Evolutionary conservation across 2,329 filamentous ascomycete species (phyloP).

Genomic region (Cladophialophora psammophila): DNA sequence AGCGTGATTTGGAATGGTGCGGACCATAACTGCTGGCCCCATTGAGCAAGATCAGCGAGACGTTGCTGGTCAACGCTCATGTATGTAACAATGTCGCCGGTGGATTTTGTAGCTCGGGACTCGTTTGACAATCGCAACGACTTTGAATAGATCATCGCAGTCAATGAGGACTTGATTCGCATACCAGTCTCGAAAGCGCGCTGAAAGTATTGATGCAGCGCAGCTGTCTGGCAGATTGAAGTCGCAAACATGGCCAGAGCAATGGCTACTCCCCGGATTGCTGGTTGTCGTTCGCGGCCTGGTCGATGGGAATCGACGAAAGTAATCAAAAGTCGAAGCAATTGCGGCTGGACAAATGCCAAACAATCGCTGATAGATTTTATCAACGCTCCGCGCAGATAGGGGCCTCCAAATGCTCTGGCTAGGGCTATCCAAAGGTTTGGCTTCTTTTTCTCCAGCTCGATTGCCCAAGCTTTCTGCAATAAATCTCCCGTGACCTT

Average conservation of each 20-base stretch:
- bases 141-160: constrained; percentile 91
- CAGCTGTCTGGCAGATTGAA: constrained; percentile 84
- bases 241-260: constrained; percentile 90
- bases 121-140: constrained; percentile 90
- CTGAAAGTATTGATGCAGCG: constrained; percentile 98
- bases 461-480: constrained; percentile 75
- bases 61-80: constrained; percentile 99
- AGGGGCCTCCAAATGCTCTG: constrained; percentile 83
- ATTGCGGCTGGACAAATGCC: constrained; percentile 88
- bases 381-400: constrained; percentile 80
- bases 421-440: constrained; percentile 88
- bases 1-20: constrained; percentile 95
- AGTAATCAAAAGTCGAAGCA: constrained; percentile 80
- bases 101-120: constrained; percentile 85
- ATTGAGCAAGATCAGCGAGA: constrained; percentile 92
- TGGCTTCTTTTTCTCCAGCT: constrained; percentile 76
- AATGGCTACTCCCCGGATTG: constrained; percentile 84
- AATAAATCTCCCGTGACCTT: constrained; percentile 74
- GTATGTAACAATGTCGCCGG: constrained; percentile 98
- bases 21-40: constrained; percentile 93
- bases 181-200: constrained; percentile 93
- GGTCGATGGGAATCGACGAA: constrained; percentile 80
- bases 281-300: constrained; percentile 70
- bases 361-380: constrained; percentile 87
- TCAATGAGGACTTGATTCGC: constrained; percentile 91